Evolutionary conservation across 1,284 basidiomycete genomes (phyloP), one percentile per base, ranked within the genome.

Genomic region (Cryptococcus jaspeensis): DNA sequence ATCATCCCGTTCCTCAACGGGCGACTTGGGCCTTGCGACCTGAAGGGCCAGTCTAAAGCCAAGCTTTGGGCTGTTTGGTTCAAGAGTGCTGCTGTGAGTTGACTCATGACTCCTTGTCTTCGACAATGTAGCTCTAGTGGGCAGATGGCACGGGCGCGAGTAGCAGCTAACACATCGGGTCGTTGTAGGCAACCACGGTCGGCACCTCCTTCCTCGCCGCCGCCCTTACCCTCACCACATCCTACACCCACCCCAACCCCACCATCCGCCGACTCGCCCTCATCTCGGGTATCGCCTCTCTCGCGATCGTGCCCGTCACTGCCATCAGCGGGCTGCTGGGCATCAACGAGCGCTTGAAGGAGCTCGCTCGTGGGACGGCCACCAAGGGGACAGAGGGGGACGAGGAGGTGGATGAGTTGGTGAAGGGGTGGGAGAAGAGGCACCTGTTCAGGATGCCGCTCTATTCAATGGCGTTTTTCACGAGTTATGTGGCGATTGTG

Each of bases 271-370:
- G 46, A 15, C 58, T 68, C n/a, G 55, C 63, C 15, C 40, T 66
- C 35, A 38, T 43, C 5, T 55, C 66, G 1, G 70, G 61, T 9
- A 28, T 65, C 23, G 28, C 59, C 20, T 59, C 58, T 8, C 39
- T 61, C 5, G n/a, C 51, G 15, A 61, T 69, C 41, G 7, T 66
- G 3, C 69, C 69, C 8, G 59, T 55, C 58, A 71, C 69, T 1
- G 18, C 57, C 16, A 18, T 37, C 13, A 25, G 53, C 35, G 48
- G 61, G 4, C 22, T 71, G 36, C n/a, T 45, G 23, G 42, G 55
- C 0, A 61, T 59, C 43, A 69, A 71, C 59, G 37, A 36, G 11
- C 23, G 64, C 53, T 49, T 71, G 5, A 7, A 52, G 25, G 55
- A 28, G 11, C 46, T 66, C 12, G 47, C 49, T 23, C 36, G 57